Evolutionary conservation across 2,329 filamentous ascomycete species (phyloP), one percentile per base, ranked within the genome.

Genomic region (Talaromyces sp.): DNA sequence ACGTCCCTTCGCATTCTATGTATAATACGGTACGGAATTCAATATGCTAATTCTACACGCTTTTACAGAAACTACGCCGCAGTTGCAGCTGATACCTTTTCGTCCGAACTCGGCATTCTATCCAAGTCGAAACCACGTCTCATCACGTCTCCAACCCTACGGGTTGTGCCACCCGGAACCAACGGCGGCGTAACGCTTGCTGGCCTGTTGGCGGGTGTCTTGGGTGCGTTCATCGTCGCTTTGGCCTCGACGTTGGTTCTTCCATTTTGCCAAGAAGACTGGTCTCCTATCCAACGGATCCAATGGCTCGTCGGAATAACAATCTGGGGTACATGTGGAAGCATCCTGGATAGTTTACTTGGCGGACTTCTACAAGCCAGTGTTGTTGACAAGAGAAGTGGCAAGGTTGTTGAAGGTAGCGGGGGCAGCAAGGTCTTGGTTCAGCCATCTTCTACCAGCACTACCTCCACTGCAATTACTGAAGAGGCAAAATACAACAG

Each of bases 71-170:
- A 96, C 78, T 99, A 99, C 71, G 94, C 92, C 30, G 91, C 91
- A 56, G 92, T 96, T 9, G 87, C 92, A 23, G 91, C 94, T 56
- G 95, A 99, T 75, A 99, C 95, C 0, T 95, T 97, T 74, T 93
- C 90, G 61, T 96, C 92, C 10, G 95, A 99, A 79, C 87, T 99
- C 23, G 95, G 95, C 14, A 99, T 99, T 61, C 82, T 99, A 12
- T 89, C 93, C 6, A 85, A 83, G 63, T 83, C 83, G 28, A 80
- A 85, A 52, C 95, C 95, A 8, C 87, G 93, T 40, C 85, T 99
- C 42, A 94, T 99, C 72, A 97, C 92, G 4, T 93, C 90, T 14
- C 86, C 84, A 16, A 87, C 78, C 4, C 83, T 95, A 70, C 88
- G 90, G 63, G 84, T 86, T 65, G 95, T 98, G 0, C 93, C 95